Base-by-base conservation (phyloP, 2,329 filamentous ascomycete species). In the Neonectria faginata region DNA sequence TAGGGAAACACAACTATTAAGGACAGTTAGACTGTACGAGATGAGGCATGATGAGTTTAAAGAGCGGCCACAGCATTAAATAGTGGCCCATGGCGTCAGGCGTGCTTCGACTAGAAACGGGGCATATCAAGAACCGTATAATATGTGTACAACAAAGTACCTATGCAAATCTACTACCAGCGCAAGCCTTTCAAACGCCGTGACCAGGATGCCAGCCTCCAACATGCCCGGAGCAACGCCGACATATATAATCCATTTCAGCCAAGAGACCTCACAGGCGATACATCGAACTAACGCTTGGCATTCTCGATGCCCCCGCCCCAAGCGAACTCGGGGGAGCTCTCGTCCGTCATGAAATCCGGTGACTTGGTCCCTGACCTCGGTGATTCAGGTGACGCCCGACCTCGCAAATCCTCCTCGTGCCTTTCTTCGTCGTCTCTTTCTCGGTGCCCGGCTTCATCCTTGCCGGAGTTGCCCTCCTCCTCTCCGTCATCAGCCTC, bases 281-380 rank as follows among this genome's bases (percentile, higher is more conserved):
- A 42, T 22, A 44, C 29, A 53, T 11, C 36, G 55, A 20, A 47
- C 20, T 44, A 71, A 6, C 18, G 62, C 51, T 14, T 60, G 10
- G 51, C 48, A 42, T 68, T 66, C 5, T 71, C 68, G 3, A 50
- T 11, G 10, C 27, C 25, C 47, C 62, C 61, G 31, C 68, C 72
- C 71, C 71, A 73, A 36, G 65, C 60, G 39, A 62, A 53, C 54
- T 73, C 70, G 31, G 73, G 69, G n/a, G 75, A 76, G 58, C 72
- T 74, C 48, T 75, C 71, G 33, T 77, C 71, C 20, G 73, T 68
- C 41, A 73, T 60, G 36, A 73, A 67, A 27, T 71, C 74, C n/a
- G 73, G 70, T 44, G 75, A 76, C 29, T 66, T 71, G 44, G 68
- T 44, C 29, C 50, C 67, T 52, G 66, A 60, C 22, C 63, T 64